Base-by-base conservation (phyloP, 805 yeast species). In the Cyberlindnera mrakii region DNA sequence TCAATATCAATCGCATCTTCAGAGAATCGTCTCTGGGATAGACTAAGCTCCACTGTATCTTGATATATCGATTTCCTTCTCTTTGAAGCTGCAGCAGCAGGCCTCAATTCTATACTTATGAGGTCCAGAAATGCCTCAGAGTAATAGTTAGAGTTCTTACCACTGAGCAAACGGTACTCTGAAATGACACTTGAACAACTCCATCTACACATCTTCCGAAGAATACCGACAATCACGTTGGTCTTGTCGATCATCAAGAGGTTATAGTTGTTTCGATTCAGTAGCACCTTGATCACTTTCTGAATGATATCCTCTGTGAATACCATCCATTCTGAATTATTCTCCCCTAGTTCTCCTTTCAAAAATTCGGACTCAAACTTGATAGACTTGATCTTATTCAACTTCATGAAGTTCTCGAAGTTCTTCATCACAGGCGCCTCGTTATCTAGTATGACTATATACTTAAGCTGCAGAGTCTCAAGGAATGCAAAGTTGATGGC, bases 121-220 rank as follows among this genome's bases (percentile, higher is more conserved):
- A 89, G 62, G 56, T 91, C 98, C 37, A 91, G 64, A 52, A 85
- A 88, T 4, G 82, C 82, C 58, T 90, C 96, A 17, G 88, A 86
- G 50, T 75, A 77, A 59, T 88, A 89, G 54, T 81, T 88, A 37
- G 83, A 72, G 51, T 83, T 79, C 50, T 77, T 78, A 27, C 88
- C 85, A 17, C 86, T 71, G 61, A 79, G 85, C 8, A 85, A 70
- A 41, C 96, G 69, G 63, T 88, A 93, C 60, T 91, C 98, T 53
- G 82, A 83, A 18, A 89, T 75, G 5, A 91, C 78, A 16, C 95
- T 82, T 19, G 90, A 78, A 58, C 84, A 83, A 53, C 80, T 82
- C 98, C 97, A 91, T 63, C 84, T 84, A 62, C 87, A 93, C 33
- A 90, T 70, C 58, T 83, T 81, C 40, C 99, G 70, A 30, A 93